A percentile compares a stretch with the other conserved stretches of the same genome.
Conservation (phyloP, 305 asterid genomes). For the Plantago coronopus region DNA sequence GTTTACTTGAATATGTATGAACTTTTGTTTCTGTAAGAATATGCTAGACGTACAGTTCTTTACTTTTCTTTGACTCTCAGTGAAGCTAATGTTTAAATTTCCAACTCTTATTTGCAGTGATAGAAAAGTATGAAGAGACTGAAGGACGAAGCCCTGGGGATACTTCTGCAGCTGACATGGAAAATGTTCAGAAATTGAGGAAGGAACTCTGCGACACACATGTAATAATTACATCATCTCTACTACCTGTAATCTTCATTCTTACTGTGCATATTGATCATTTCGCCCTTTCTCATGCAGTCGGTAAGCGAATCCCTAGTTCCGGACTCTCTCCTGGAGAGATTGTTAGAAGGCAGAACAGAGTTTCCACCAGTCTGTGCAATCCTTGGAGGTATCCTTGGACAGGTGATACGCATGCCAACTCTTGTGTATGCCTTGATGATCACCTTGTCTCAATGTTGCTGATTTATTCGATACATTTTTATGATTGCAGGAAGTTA, state of each 20-base stretch:
- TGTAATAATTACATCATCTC: conserved; percentile 30
- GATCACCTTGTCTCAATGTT: not conserved
- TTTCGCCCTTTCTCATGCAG: conserved; percentile 30
- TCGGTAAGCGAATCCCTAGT: conserved; percentile 58
- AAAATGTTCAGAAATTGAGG: conserved; percentile 52
- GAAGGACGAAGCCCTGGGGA: conserved; percentile 69
- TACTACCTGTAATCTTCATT: not conserved
- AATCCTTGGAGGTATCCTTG: conserved; percentile 83
- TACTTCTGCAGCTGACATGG: conserved; percentile 66
- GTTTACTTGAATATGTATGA: too few species aligned
- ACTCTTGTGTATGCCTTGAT: not conserved
- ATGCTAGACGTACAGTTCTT: not conserved
- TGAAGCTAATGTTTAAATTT: conserved; percentile 1
- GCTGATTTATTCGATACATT: conserved; percentile 6
- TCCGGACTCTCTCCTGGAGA: conserved; percentile 69
- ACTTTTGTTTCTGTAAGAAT: too few species aligned
- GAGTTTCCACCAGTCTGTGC: conserved; percentile 98
- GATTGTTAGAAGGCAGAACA: conserved; percentile 56
- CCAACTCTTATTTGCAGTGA: conserved; percentile 41
- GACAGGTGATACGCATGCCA: conserved; percentile 49
- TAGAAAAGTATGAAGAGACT: conserved; percentile 79
- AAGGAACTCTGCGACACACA: conserved; percentile 68
- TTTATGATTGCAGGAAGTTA: conserved; percentile 63
- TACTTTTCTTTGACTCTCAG: not conserved
- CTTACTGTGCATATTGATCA: too few species aligned